Percentiles rank a stretch among this genome's conserved stretches.
Evolutionary conservation across 2,329 filamentous ascomycete species (phyloP).

Genomic region (Bipolaris zeicola): DNA sequence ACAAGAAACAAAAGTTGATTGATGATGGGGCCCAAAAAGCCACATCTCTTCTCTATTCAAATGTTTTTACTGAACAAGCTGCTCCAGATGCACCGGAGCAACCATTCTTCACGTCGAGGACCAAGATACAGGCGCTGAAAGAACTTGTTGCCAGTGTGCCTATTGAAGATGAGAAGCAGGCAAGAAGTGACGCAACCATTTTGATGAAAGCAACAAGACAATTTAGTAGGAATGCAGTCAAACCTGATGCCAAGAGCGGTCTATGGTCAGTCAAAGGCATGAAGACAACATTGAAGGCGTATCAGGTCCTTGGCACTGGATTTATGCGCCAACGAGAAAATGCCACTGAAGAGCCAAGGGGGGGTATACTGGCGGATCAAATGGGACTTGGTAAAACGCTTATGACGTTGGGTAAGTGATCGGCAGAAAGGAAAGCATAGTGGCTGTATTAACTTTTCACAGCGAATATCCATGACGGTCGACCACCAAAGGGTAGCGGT

Average conservation of each 20-base stretch:
- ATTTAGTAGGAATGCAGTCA: constrained; percentile 49
- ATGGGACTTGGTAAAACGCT: constrained; percentile 53
- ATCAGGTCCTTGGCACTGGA: constrained; percentile 58
- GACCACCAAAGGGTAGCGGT: constrained; percentile 11
- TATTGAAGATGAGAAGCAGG: constrained; percentile 40
- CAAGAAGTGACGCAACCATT: constrained; percentile 43
- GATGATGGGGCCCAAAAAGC: constrained; percentile 27
- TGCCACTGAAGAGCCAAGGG: constrained; percentile 40
- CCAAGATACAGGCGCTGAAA: too few species aligned
- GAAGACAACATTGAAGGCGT: constrained; percentile 52
- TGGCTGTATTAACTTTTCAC: constrained; percentile 1
- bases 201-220: constrained; percentile 49
- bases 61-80: constrained; percentile 45
- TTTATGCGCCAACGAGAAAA: constrained; percentile 64
- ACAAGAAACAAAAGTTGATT: constrained; percentile 25
- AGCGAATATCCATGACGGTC: constrained; percentile 54
- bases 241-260: constrained; percentile 33
- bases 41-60: constrained; percentile 32
- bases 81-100: constrained; percentile 26
- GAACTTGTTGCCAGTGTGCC: constrained; percentile 50
- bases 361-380: constrained; percentile 51
- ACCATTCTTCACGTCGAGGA: constrained; percentile 15
- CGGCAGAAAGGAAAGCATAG: too few species aligned
- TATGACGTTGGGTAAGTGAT: constrained; percentile 42
- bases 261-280: constrained; percentile 57